Conservation (phyloP, 768 basidiomycete genomes). For the Xanthoconium stramineum region DNA sequence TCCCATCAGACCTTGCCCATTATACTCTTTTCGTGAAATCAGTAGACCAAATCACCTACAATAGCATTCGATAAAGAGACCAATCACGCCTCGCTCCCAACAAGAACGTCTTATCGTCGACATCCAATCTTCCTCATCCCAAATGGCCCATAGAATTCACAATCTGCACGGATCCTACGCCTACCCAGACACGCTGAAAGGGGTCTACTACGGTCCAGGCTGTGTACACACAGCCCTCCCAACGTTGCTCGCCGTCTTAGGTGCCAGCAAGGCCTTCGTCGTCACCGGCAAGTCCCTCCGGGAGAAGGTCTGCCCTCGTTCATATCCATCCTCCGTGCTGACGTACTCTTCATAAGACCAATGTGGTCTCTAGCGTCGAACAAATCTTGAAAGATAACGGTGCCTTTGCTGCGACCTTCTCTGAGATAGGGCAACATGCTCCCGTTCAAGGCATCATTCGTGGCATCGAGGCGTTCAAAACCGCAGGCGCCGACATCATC, state of each 20-base stretch:
- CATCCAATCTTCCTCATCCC: constrained; percentile 1
- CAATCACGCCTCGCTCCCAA: not conserved
- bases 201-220: constrained; percentile 72
- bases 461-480: constrained; percentile 53
- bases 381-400: constrained; percentile 50
- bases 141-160: constrained; percentile 10
- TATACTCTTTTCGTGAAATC: constrained; percentile 4
- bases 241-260: constrained; percentile 51
- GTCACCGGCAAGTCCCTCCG: constrained; percentile 70
- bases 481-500: constrained; percentile 61
- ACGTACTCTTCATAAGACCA: constrained; percentile 23
- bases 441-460: constrained; percentile 64
- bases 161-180: constrained; percentile 54
- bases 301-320: constrained; percentile 44
- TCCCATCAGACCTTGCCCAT: not conserved
- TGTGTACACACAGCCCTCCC: constrained; percentile 61
- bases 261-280: constrained; percentile 61
- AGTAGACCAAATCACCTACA: constrained; percentile 4
- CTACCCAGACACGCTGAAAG: constrained; percentile 65
- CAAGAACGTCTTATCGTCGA: constrained; percentile 3
- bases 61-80: not conserved
- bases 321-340: constrained; percentile 2
- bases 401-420: constrained; percentile 68
- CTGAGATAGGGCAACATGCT: constrained; percentile 69
- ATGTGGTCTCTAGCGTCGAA: constrained; percentile 24